A percentile compares a stretch with the other conserved stretches of the same genome.
Conservation (phyloP, 441 rosid genomes). For the Erodium trifolium region DNA sequence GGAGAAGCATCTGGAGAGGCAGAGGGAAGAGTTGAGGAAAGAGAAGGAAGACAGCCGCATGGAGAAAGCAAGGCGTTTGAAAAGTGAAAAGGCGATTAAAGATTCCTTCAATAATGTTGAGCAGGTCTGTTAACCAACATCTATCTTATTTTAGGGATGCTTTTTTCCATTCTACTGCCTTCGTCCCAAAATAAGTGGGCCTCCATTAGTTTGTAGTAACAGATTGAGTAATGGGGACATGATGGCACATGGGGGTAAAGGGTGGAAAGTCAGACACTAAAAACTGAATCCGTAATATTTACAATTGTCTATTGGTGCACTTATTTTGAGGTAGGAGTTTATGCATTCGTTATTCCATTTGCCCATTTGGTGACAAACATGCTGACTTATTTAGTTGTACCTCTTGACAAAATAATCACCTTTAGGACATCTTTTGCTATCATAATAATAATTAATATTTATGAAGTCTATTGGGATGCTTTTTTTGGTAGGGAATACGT, state of each 20-base stretch:
- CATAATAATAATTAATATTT: too few relatives aligned
- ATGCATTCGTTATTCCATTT: too few relatives aligned
- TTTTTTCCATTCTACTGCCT: not conserved
- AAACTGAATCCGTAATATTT: not conserved
- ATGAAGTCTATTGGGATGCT: too few relatives aligned
- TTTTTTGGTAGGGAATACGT: too few relatives aligned
- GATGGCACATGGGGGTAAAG: not conserved
- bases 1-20: slow-evolving; percentile 56
- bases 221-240: not conserved
- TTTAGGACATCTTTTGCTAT: too few relatives aligned
- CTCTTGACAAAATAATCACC: too few relatives aligned
- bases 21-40: slow-evolving; percentile 54
- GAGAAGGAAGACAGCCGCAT: slow-evolving; percentile 45
- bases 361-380: too few relatives aligned
- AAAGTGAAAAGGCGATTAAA: slow-evolving; percentile 50
- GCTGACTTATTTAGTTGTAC: too few relatives aligned
- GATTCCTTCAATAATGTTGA: slow-evolving; percentile 56
- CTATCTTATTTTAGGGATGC: not conserved
- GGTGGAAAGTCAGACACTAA: not conserved
- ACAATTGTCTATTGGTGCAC: not conserved
- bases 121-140: slow-evolving; percentile 35
- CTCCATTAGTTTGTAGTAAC: not conserved
- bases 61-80: slow-evolving; percentile 40
- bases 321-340: too few relatives aligned
- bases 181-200: not conserved